phyloP scores from a whole-genome alignment of 495 filamentous ascomycete species.

The Neurospora tetraspora region DNA sequence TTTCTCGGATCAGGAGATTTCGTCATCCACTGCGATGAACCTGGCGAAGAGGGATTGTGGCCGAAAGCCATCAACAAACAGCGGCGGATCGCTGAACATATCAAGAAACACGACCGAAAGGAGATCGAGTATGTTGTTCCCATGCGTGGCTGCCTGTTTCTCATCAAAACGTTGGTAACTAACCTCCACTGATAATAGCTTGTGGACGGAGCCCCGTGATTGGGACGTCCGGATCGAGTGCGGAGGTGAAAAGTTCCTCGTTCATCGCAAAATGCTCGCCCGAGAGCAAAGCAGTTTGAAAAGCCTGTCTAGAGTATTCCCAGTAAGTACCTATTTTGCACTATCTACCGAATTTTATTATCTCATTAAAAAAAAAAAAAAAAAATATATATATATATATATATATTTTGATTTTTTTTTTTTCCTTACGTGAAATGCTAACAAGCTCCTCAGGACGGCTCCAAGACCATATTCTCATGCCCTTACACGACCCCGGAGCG shows the following conservation, averaged over 20 bases:
- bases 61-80: not conserved
- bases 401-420: too few relatives aligned
- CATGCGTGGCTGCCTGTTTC: not conserved
- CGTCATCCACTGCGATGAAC: not conserved
- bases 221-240: slow-evolving; percentile 15
- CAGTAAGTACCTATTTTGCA: not conserved
- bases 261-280: not conserved
- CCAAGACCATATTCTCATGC: not conserved
- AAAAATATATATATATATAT: too few relatives aligned
- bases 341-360: not conserved
- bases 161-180: not conserved
- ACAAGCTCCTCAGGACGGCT: not conserved
- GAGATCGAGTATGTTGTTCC: not conserved
- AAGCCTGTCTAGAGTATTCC: not conserved
- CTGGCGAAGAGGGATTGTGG: not conserved
- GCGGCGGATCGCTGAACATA: not conserved
- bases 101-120: not conserved
- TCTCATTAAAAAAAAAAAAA: not conserved
- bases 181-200: not conserved
- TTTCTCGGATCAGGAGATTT: not conserved
- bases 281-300: not conserved
- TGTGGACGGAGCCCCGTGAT: not conserved
- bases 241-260: slow-evolving; percentile 2
- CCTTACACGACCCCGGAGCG: not conserved
- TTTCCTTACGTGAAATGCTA: not conserved